Evolutionary conservation across 1,284 basidiomycete species (phyloP), one percentile per base, ranked within the genome.

Genomic region (Cryptococcus sp.): DNA sequence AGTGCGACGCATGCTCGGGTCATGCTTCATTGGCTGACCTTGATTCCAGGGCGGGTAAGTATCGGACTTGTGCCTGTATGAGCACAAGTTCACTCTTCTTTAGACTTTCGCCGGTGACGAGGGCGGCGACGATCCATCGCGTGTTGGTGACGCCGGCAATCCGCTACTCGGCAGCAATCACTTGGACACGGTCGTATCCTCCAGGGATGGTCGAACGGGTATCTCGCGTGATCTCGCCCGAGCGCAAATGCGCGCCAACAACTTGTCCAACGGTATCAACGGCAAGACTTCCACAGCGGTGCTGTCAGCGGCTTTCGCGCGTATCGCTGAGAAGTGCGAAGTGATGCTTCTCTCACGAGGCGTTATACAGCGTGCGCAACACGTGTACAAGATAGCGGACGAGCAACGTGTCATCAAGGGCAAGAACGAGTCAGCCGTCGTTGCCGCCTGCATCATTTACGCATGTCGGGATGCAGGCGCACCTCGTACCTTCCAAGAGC

Each of bases 91-190:
- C 42, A 63, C 42, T 56, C 47, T 45, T 53, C 17, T 56, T 68
- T 84, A 97, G 88, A 99, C 96, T 58, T 99, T 99, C 79, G 96
- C 96, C 67, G 96, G 93, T 71, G 93, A 99, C 78, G 95, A 98
- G 81, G 94, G 95, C 61, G 75, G 75, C 22, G 96, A 99, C 78
- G 96, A 99, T 78, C 95, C 95, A 58, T 99, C 95, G 69, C 96
- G 96, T 90, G 96, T 99, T 66, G 96, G 96, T 81, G 93, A 92
- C 56, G 92, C 93, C 42, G 87, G 88, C 44, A 93, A 97, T 76
- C 93, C 94, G 53, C 82, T 97, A 27, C 84, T 98, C 80, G 73
- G 69, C 7, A 66, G 68, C 44, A 68, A 72, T 38, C 54, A 67
- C 22, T 79, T 84, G 45, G 94, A 97, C 74, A 99, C 96, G 27